Evolutionary conservation across 2,329 filamentous ascomycete species (phyloP), one percentile per base, ranked within the genome.

Genomic region (Fusarium citri): DNA sequence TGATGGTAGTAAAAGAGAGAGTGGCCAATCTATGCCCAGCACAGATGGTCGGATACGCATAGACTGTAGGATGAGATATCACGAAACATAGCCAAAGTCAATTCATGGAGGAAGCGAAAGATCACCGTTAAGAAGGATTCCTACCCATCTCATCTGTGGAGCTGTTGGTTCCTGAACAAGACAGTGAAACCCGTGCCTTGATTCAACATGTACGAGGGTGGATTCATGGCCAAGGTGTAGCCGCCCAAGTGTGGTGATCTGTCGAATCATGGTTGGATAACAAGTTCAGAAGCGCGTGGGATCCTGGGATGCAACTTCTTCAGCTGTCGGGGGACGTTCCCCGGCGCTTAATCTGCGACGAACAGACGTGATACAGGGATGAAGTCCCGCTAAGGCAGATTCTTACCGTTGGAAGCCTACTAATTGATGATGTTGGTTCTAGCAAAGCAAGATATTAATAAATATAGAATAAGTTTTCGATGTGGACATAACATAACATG

Each of bases 341-440:
- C 40, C 11, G 46, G 59, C 59, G 59, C 59, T 62, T 62, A 46
- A 40, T 12, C n/a, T 20, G 55, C 51, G 50, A 57, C 55, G 25
- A 10, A n/a, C 8, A 7, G 26, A 28, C 23, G 43, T 18, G 14
- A 8, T 8, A 14, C 42, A 6, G 34, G 34, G 25, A 10, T 16
- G 8, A n/a, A 22, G 22, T 12, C 6, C 42, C 25, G 18, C 4
- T 12, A 6, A 37, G 55, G 30, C n/a, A 59, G 22, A 40, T 42
- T 40, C 23, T 10, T 23, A n/a, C 41, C 12, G 10, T 30, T 30
- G 16, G 16, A 15, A 15, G 16, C 7, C 9, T 20, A 15, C 12
- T 30, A 30, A 18, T n/a, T 16, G 18, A 34, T 34, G 16, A 10
- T 34, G 31, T 34, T 34, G 31, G 31, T 34, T 34, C 31, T 34